Conservation (phyloP, 345 rosid genomes). For the Trapa bicornis region DNA sequence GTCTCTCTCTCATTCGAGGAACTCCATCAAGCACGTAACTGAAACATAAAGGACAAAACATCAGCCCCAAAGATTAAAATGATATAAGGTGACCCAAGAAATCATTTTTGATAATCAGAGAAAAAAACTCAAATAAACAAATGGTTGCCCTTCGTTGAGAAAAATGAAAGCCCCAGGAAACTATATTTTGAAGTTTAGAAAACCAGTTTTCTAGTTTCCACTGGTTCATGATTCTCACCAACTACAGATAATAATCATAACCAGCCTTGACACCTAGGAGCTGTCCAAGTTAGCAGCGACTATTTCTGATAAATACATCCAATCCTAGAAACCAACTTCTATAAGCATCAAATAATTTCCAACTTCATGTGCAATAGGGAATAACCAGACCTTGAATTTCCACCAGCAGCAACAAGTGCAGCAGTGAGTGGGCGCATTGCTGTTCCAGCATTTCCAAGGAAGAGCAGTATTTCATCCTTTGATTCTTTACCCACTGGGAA, state of each 20-base stretch:
- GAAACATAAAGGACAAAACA: constrained; percentile 6
- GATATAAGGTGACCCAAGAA: neutral
- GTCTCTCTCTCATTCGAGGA: constrained; percentile 95
- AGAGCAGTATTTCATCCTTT: constrained; percentile 50
- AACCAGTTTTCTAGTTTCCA: neutral
- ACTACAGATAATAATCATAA: neutral
- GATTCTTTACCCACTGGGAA: constrained; percentile 55
- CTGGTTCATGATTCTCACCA: neutral
- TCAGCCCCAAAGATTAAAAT: neutral
- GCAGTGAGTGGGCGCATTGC: constrained; percentile 97
- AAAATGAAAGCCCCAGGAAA: neutral
- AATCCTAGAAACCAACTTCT: neutral
- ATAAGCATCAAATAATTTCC: neutral
- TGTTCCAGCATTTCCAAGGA: constrained; percentile 95
- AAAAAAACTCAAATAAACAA: neutral
- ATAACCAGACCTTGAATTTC: constrained; percentile 52
- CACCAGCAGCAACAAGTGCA: constrained; percentile 86
- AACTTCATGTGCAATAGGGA: neutral
- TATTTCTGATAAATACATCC: neutral
- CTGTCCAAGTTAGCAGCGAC: neutral
- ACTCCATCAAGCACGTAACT: constrained; percentile 93
- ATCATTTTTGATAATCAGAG: neutral
- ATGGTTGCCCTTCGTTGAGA: neutral
- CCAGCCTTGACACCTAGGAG: neutral
- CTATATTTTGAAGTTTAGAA: neutral